Evolutionary conservation across 768 basidiomycete species (phyloP), one percentile per base, ranked within the genome.

Genomic region (Hemileccinum impolitum): DNA sequence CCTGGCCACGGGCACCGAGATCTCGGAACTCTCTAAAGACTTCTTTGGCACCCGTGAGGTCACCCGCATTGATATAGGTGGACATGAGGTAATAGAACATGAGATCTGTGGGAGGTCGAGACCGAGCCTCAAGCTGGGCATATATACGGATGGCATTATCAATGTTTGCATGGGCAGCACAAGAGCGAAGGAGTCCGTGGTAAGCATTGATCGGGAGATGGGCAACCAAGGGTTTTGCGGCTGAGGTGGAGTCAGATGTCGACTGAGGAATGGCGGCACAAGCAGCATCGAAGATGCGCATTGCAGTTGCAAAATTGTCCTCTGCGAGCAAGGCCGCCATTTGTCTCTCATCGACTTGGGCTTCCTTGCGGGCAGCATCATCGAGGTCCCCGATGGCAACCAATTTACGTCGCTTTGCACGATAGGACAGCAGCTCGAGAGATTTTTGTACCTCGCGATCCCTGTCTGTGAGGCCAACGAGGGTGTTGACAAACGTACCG

Each of bases 261-360:
- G 37, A 18, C 17, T 47, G 51, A 18, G 68, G 67, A 14, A 61
- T 51, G 9, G 64, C 52, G 19, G 73, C 64, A 8, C 74, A 69
- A 15, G 82, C 75, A 0, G 81, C 75, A 21, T 85, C 75, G 65
- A 94, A 94, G 14, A 94, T 69, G 14, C 80, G 75, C 70, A 92
- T 71, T 0, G 90, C 90, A 0, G 81, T 77, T 0, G 71, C 61
- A 51, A 92, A 84, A 53, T 87, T 90, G 58, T 81, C 78, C 62
- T 94, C 92, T 25, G 72, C 57, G 18, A 70, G 69, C 19, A 90
- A 75, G 2, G 65, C 52, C 0, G 65, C 66, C 35, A 79, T 72
- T 9, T 74, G 74, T 19, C 61, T 61, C 35, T 73, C 50, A 38
- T 64, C 57, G 7, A 38, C 46, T 14, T 54, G 47, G 3, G 56